Base-by-base conservation (phyloP, 305 asterid genomes). In the Fraxinus xanthoxyloides region DNA sequence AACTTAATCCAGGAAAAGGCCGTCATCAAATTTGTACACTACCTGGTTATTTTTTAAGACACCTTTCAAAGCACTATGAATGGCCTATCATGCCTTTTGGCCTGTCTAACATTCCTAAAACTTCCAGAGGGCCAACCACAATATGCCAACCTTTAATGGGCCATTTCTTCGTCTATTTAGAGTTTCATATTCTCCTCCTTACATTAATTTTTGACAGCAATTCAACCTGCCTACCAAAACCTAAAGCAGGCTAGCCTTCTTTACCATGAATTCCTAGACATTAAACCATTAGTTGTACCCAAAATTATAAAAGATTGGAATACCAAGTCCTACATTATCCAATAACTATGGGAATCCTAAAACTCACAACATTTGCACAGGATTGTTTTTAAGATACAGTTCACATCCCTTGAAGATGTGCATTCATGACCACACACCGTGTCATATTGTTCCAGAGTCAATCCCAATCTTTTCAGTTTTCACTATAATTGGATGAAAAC, bases 401-500 rank as follows among this genome's bases (percentile, higher is more conserved):
- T 21, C 56, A 51, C 26, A 73, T 35, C 83, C 35, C 75, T 78
- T 51, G 51, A 36, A 78, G 31, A 0, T 6, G 65, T 19, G 72
- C 21, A 24, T 43, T 43, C 43, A 69, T 23, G 24, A 65, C 30
- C 72, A 81, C 36, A 77, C 35, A 35, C 35, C 31, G 30, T 56
- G 76, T 10, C 72, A 38, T 19, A 15, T 67, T 73, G 19, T 65
- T 59, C 12, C 59, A 34, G 30, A 61, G 70, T 23, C 31, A 61
- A 54, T 54, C 26, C 12, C 36, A 79, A 75, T 82, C 77, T 19
- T 48, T 35, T 65, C 48, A 19, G 72, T 21, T 51, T 38, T 75
- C 54, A 21, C 79, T 54, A 79, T 61, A 38, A 82, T 38, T 59
- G 61, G 48, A 79, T 75, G 28, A 75, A 65, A 79, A 51, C 48